Percentiles rank a stretch among this genome's conserved stretches.
phyloP scores from a whole-genome alignment of 768 basidiomycete genomes.

The Boletus huronensis region DNA sequence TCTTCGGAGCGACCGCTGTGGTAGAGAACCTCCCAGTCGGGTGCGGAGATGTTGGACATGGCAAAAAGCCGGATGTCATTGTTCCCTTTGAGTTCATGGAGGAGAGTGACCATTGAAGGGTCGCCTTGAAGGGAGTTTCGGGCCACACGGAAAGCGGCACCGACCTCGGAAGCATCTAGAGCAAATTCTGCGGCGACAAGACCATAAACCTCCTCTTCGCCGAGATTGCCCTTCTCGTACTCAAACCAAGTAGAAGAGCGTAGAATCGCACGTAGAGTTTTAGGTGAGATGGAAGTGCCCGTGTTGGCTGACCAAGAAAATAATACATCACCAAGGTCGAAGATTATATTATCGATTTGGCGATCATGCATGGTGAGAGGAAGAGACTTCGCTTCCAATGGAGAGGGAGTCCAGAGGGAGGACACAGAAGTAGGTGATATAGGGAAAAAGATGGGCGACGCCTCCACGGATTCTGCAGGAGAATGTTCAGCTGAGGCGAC shows the following conservation, averaged over 20 bases:
- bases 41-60: conserved; percentile 23
- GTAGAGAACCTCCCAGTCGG: conserved; percentile 20
- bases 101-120: conserved; percentile 12
- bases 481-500: neutral
- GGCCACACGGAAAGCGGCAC: conserved; percentile 6
- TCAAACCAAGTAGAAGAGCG: conserved; percentile 21
- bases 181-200: conserved; percentile 3
- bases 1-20: conserved; percentile 9
- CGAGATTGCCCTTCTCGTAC: conserved; percentile 16
- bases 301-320: conserved; percentile 22
- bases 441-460: neutral
- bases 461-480: neutral
- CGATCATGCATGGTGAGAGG: neutral
- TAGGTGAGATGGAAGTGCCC: conserved; percentile 9
- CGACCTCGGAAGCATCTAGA: conserved; percentile 12
- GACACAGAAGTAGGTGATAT: neutral
- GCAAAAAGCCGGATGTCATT: conserved; percentile 11
- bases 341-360: conserved; percentile 21
- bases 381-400: neutral
- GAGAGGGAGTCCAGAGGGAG: conserved; percentile 1
- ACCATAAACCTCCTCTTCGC: too few species aligned
- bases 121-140: conserved; percentile 10
- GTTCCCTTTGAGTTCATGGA: conserved; percentile 12
- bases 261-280: conserved; percentile 10
- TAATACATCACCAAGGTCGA: conserved; percentile 23